Percentiles rank a stretch among this genome's conserved stretches.
Evolutionary conservation across 768 basidiomycete species (phyloP).

Genomic region (Lactarius akahatsu): DNA sequence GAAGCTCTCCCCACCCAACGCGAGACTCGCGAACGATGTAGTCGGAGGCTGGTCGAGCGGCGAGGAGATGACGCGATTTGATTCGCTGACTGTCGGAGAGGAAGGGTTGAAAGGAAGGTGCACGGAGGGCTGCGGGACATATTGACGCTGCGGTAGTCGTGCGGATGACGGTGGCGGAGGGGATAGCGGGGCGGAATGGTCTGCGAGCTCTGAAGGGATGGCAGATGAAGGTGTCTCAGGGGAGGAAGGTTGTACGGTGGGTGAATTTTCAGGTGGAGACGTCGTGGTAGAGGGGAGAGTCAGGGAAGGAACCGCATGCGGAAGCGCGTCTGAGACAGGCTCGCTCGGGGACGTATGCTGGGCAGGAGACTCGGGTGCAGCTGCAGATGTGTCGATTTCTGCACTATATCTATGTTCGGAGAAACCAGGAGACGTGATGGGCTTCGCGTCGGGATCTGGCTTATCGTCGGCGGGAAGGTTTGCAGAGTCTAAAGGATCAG

Average conservation of each 20-base stretch:
- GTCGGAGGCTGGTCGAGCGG: conserved; percentile 36
- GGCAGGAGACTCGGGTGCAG: conserved; percentile 30
- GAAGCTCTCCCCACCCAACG: conserved; percentile 47
- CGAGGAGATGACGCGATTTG: conserved; percentile 30
- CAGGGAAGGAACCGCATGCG: conserved; percentile 30
- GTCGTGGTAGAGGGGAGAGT: conserved; percentile 31
- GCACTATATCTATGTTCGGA: conserved; percentile 60
- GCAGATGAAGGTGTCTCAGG: conserved; percentile 21
- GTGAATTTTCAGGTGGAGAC: background rate
- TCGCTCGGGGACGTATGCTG: conserved; percentile 30
- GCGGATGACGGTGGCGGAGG: conserved; percentile 25
- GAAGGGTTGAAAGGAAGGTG: conserved; percentile 8
- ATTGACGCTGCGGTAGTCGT: conserved; percentile 28
- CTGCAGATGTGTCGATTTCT: conserved; percentile 14
- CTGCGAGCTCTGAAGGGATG: conserved; percentile 1
- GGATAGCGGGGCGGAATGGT: conserved; percentile 25
- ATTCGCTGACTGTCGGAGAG: conserved; percentile 9
- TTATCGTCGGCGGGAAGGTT: conserved; percentile 33
- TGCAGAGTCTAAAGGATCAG: conserved; percentile 46
- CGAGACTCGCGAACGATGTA: conserved; percentile 45
- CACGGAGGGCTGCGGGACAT: conserved; percentile 19
- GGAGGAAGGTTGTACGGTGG: conserved; percentile 10
- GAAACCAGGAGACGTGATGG: conserved; percentile 30
- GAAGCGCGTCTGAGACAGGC: conserved; percentile 5
- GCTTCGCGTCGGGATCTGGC: conserved; percentile 26